phyloP scores from a whole-genome alignment of 306 rosid genomes.

The Acacia confusa region DNA sequence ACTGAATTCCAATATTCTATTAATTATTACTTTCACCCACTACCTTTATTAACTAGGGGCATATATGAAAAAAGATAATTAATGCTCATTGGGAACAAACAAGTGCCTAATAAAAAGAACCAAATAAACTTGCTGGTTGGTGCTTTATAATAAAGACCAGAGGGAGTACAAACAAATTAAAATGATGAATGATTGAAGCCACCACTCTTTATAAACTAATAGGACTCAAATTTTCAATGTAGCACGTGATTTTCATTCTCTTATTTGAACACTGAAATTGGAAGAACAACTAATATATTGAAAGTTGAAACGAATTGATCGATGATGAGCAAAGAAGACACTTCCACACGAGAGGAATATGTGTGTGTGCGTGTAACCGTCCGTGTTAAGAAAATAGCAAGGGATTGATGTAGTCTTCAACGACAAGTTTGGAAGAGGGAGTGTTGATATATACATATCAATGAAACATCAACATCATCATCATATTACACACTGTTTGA shows the following conservation, averaged over 20 bases:
- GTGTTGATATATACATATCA: not conserved
- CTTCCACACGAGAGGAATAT: not conserved
- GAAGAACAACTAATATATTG: not conserved
- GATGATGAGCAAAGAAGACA: not conserved
- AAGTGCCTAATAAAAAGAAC: too few species aligned
- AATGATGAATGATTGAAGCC: not conserved
- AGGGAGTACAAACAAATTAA: conserved; percentile 28
- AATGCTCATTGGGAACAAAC: too few species aligned
- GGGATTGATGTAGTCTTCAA: not conserved
- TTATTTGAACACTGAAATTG: not conserved
- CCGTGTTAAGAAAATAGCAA: not conserved
- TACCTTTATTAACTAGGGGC: too few species aligned
- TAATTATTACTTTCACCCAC: too few species aligned
- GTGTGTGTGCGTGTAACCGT: too few species aligned
- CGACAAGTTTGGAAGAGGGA: not conserved
- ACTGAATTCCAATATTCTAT: too few species aligned
- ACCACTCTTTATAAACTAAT: not conserved
- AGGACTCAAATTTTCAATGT: conserved; percentile 6
- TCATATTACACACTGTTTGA: not conserved
- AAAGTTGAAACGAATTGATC: not conserved
- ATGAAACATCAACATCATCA: not conserved
- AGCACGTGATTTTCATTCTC: conserved; percentile 44
- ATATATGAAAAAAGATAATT: too few species aligned
- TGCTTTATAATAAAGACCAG: too few species aligned
- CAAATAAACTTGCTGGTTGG: too few species aligned